Evolutionary conservation across 2,329 filamentous ascomycete species (phyloP), one percentile per base, ranked within the genome.

Genomic region (Gyromitra esculenta): DNA sequence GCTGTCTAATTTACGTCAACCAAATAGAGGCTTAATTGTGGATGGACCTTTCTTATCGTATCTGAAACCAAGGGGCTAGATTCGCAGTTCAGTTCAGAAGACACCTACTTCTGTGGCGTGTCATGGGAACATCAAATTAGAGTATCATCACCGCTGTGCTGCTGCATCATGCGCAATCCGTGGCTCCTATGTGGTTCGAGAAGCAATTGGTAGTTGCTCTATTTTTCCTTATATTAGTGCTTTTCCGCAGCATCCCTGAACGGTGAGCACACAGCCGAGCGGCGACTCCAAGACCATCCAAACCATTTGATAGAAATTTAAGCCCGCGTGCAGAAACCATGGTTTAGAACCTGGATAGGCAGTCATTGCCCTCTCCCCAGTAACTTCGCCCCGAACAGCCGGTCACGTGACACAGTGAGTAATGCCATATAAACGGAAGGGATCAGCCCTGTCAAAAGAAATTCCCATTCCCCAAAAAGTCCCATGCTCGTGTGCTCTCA

Each of bases 401-500:
- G 41, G 72, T 75, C 72, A 75, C 66, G 72, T 75, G 72, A 69
- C 11, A 31, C 21, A 18, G 18, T 70, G 66, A 75, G 72, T 70
- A 75, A 71, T 56, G 66, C 25, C 65, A 71, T 75, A 69, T 65
- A 71, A 71, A 50, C 37, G 66, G 72, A 59, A 63, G 71, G 72
- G 65, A 75, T 71, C 68, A 21, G 68, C 68, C 68, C 59, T 71
- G 68, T 64, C 66, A 71, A 75, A 70, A 64, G 65, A 57, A 69
- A 69, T 68, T 63, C 71, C 50, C 57, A 48, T 68, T 45, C 50
- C 57, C 18, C 21, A 63, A 71, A 71, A 63, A 57, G 68, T 67
- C 57, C 41, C 25, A 45, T 71, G 68, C 57, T 71, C 68, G 68
- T 71, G 68, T 71, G 68, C 68, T 37, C 62, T 50, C 41, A 50